Percentiles rank a stretch among this genome's conserved stretches.
phyloP scores from a whole-genome alignment of 768 basidiomycete species.

The Tremella fuciformis region DNA sequence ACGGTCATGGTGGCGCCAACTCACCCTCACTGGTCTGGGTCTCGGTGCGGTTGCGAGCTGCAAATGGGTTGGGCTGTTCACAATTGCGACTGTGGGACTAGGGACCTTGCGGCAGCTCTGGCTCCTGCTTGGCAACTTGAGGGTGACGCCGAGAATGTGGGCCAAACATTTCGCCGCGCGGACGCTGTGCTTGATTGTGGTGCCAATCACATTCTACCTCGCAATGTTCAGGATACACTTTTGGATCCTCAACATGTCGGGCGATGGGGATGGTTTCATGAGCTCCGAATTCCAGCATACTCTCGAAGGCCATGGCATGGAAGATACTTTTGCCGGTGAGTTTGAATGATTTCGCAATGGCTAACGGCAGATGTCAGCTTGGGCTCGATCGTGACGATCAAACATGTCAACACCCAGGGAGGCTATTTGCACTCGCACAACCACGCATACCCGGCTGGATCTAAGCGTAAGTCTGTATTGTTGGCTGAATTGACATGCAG shows the following conservation, averaged over 20 bases:
- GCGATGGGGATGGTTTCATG: slow-evolving; percentile 99
- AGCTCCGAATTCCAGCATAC: slow-evolving; percentile 98
- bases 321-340: slow-evolving; percentile 84
- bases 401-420: slow-evolving; percentile 94
- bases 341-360: slow-evolving; percentile 3
- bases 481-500: slow-evolving; percentile 54
- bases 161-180: slow-evolving; percentile 82
- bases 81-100: slow-evolving; percentile 87
- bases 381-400: slow-evolving; percentile 76
- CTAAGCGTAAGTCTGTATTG: slow-evolving; percentile 66
- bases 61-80: slow-evolving; percentile 99
- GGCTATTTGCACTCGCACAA: slow-evolving; percentile 97
- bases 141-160: slow-evolving; percentile 71
- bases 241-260: slow-evolving; percentile 77
- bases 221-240: slow-evolving; percentile 95
- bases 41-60: slow-evolving; percentile 90
- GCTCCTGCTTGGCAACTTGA: slow-evolving; percentile 80
- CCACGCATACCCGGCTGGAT: slow-evolving; percentile 84
- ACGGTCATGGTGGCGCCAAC: slow-evolving; percentile 87
- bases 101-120: slow-evolving; percentile 83
- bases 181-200: slow-evolving; percentile 78
- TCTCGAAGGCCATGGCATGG: slow-evolving; percentile 80
- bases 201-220: slow-evolving; percentile 91
- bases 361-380: slow-evolving; percentile 67
- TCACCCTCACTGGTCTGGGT: slow-evolving; percentile 76